Percentiles rank a stretch among this genome's conserved stretches.
phyloP scores from a whole-genome alignment of 805 yeast genomes.

The Kockiozyma suomiensis region DNA sequence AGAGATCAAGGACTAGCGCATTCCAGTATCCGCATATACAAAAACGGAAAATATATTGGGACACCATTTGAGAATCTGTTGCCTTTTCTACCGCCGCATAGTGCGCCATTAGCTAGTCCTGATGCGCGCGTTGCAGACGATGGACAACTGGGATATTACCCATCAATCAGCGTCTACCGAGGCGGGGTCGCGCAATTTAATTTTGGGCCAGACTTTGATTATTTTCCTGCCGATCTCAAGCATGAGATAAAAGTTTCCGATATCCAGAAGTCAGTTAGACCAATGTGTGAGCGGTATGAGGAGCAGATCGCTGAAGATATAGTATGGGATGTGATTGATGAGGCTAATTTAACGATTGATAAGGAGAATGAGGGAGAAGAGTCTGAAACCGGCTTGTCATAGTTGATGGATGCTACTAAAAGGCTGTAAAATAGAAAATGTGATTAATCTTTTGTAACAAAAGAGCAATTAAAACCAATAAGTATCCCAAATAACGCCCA shows the following conservation, averaged over 20 bases:
- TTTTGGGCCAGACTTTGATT: constrained; percentile 65
- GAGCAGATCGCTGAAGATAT: constrained; percentile 79
- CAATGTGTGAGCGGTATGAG: constrained; percentile 62
- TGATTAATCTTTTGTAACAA: background rate
- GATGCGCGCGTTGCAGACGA: constrained; percentile 56
- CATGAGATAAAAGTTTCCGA: constrained; percentile 25
- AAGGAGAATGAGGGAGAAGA: background rate
- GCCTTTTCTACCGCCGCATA: constrained; percentile 78
- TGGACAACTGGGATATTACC: constrained; percentile 86
- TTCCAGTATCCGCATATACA: constrained; percentile 68
- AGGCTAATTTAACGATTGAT: constrained; percentile 53
- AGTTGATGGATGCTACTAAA: background rate
- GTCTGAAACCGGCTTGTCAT: background rate
- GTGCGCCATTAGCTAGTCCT: constrained; percentile 46
- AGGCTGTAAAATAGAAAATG: background rate
- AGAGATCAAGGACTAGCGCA: constrained; percentile 42
- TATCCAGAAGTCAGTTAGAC: constrained; percentile 43
- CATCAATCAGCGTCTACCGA: constrained; percentile 79
- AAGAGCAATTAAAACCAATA: no score
- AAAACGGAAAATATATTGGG: constrained; percentile 74
- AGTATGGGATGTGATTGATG: constrained; percentile 82
- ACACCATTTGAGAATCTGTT: constrained; percentile 66
- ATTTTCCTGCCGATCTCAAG: constrained; percentile 43
- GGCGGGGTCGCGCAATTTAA: constrained; percentile 76
- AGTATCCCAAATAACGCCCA: no score